Evolutionary conservation across 2,329 filamentous ascomycete genomes (phyloP).

Genomic region (Sporothrix protearum): DNA sequence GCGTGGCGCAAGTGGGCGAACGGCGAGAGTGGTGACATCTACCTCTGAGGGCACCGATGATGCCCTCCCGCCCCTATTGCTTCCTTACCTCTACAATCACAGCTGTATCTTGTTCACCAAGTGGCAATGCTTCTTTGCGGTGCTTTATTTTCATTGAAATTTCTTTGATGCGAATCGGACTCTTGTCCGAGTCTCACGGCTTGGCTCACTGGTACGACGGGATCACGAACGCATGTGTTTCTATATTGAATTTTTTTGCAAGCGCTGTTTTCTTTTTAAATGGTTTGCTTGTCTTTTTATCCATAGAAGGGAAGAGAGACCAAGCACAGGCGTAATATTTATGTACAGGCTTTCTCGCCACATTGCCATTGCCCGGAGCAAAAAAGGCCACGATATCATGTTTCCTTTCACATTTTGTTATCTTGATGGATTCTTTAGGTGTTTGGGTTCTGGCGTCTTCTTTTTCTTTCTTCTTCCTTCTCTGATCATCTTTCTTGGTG

Average conservation of each 20-base stretch:
- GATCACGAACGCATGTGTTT: not conserved
- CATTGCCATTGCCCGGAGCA: constrained; percentile 12
- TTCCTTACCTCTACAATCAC: not conserved
- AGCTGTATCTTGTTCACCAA: not conserved
- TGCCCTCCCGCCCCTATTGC: not conserved
- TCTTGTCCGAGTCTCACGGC: not conserved
- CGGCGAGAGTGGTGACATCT: constrained; percentile 89
- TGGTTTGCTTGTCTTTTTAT: not conserved
- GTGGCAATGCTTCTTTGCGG: not conserved
- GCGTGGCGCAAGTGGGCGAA: constrained; percentile 86
- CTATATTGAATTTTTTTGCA: not conserved
- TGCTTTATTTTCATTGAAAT: not conserved
- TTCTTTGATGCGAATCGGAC: not conserved
- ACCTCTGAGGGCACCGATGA: constrained; percentile 47
- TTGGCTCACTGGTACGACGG: not conserved
- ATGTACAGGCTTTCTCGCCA: constrained; percentile 7
- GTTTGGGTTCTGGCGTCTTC: not conserved
- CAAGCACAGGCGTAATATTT: not conserved
- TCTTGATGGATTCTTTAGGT: not conserved
- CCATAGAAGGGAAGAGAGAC: not conserved
- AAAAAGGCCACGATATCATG: constrained; percentile 9
- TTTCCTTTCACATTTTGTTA: not conserved
- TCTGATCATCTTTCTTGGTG: not conserved
- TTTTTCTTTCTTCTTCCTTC: not conserved
- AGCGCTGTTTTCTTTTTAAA: not conserved